phyloP scores from a whole-genome alignment of 2,329 filamentous ascomycete species.

The Aspergillus tamarii region DNA sequence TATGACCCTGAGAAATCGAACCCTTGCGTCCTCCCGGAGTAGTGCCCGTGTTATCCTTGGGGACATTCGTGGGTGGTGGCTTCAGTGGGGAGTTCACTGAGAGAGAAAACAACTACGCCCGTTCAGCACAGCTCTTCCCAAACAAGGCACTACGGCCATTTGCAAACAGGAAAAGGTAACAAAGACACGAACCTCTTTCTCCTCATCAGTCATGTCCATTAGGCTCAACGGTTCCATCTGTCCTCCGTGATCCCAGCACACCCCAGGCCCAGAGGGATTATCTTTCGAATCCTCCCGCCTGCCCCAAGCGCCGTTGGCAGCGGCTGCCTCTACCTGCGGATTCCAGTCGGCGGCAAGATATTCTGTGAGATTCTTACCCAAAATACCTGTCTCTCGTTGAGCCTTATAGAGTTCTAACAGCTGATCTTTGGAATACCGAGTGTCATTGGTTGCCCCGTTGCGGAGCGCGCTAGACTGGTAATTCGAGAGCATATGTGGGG shows the following conservation, averaged over 20 bases:
- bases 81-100: slow-evolving; percentile 96
- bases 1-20: slow-evolving; percentile 69
- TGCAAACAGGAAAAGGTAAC: background rate
- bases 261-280: slow-evolving; percentile 77
- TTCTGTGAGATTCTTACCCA: slow-evolving; percentile 64
- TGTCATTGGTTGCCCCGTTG: slow-evolving; percentile 58
- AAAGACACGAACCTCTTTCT: slow-evolving; percentile 59
- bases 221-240: slow-evolving; percentile 72
- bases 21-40: slow-evolving; percentile 68
- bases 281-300: slow-evolving; percentile 76
- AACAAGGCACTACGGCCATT: slow-evolving; percentile 4
- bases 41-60: slow-evolving; percentile 57
- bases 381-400: slow-evolving; percentile 57
- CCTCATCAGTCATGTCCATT: slow-evolving; percentile 70
- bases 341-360: slow-evolving; percentile 80
- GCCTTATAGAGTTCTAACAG: slow-evolving; percentile 73
- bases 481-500: slow-evolving; percentile 61
- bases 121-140: slow-evolving; percentile 27
- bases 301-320: slow-evolving; percentile 69
- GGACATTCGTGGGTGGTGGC: slow-evolving; percentile 69
- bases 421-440: slow-evolving; percentile 77
- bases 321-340: slow-evolving; percentile 70
- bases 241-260: slow-evolving; percentile 84
- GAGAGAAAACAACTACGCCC: slow-evolving; percentile 70
- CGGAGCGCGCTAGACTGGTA: slow-evolving; percentile 49